These are phyloP conservation scores for Paspalum notatum DNA, from an alignment of 176 grass and related monocot genomes.

Conservation along the genomic window DNA sequence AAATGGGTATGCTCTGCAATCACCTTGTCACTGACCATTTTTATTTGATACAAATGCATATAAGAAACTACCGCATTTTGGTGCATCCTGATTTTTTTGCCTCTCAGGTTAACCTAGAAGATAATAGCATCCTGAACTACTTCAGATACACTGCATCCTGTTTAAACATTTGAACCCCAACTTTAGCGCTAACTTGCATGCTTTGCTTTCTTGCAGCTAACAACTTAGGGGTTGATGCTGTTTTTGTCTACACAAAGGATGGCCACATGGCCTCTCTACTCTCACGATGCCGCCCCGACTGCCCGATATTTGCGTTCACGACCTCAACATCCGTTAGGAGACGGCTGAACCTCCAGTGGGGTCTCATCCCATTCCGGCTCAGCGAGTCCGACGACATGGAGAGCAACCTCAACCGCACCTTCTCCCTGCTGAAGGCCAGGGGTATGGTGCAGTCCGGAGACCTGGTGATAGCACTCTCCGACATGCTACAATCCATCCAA, in stretches of 20 bases:
- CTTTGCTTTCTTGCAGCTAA: slow-evolving; percentile 58
- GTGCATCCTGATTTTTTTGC: neutral
- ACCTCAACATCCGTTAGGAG: slow-evolving; percentile 67
- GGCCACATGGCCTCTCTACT: slow-evolving; percentile 90
- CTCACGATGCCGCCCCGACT: slow-evolving; percentile 90
- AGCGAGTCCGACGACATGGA: slow-evolving; percentile 84
- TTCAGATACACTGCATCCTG: neutral
- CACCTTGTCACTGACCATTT: neutral
- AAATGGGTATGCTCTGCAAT: slow-evolving; percentile 70
- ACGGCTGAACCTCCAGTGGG: slow-evolving; percentile 89
- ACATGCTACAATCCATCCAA: slow-evolving; percentile 95
- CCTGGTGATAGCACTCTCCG: slow-evolving; percentile 84
- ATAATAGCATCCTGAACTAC: neutral
- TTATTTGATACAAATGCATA: neutral
- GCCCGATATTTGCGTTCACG: slow-evolving; percentile 93
- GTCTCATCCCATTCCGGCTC: slow-evolving; percentile 87
- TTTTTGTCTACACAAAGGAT: slow-evolving; percentile 84
- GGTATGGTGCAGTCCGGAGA: slow-evolving; percentile 95
- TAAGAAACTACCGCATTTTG: neutral
- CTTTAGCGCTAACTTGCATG: neutral
- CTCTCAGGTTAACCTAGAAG: neutral
- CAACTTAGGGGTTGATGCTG: slow-evolving; percentile 86
- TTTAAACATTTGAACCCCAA: neutral
- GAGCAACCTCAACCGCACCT: slow-evolving; percentile 93
- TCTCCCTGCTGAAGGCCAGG: slow-evolving; percentile 91